Base-by-base conservation (phyloP, 1,284 basidiomycete genomes). In the Malassezia globosa region DNA sequence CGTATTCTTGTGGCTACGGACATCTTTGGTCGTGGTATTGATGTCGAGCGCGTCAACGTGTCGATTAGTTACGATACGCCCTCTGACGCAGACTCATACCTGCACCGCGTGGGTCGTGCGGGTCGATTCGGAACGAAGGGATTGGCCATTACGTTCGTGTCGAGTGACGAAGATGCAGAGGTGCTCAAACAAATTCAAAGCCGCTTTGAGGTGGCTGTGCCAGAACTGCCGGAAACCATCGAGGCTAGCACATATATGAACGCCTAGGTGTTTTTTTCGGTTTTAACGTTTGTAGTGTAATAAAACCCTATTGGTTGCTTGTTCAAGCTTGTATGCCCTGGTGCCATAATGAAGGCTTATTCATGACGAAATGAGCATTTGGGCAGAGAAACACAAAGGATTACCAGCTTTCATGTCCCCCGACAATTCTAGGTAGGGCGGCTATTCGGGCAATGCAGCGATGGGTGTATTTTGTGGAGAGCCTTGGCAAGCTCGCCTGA, bases 111-210 rank as follows among this genome's bases (percentile, higher is more conserved):
- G 54, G 94, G 90, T 62, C 90, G 94, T 79, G 94, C 94, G 59
- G 94, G 94, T 62, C 87, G 94, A 64, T 99, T 99, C 75, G 94
- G 94, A 60, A 97, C 94, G 37, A 97, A 97, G 76, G 94, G 94
- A 80, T 81, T 97, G 33, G 90, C 90, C n/a, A 89, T 97, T 73
- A 92, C 89, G 8, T 97, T 94, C 72, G 87, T 95, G 39, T 82
- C 88, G 4, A 85, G 82, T 23, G 90, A 95, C 46, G 81, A 78
- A 55, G 94, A 99, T 72, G 82, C 86, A 71, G 84, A 87, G 74
- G 90, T 97, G 54, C 84, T 99, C 81, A 78, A 82, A 46, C 79
- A 83, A 21, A 92, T 94, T 60, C 88, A 94, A 73, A 81, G 83
- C 27, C 76, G 88, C 59, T 94, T 94, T 75, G 88, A 92, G 73